Conservation (phyloP, 2,329 filamentous ascomycete species). For the Mycosphaerella sp. region DNA sequence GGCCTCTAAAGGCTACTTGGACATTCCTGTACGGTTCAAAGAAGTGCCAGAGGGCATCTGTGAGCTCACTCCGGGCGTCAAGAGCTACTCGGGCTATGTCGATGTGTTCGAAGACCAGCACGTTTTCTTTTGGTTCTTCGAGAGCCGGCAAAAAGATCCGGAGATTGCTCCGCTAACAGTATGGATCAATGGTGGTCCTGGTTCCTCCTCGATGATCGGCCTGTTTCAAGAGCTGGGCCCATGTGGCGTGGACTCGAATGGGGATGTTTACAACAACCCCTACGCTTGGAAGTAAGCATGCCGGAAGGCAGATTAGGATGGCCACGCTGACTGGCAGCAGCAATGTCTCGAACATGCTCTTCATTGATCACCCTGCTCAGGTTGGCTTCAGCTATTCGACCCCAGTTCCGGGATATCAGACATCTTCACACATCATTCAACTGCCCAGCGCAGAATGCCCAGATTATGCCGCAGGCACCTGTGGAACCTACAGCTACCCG, state of each 20-base stretch:
- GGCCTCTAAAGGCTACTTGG: conserved; percentile 40
- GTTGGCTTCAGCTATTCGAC: conserved; percentile 54
- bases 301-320: too few species aligned
- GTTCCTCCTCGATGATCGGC: conserved; percentile 53
- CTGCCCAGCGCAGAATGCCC: conserved; percentile 24
- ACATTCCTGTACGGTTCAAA: conserved; percentile 53
- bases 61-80: conserved; percentile 48
- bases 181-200: conserved; percentile 58
- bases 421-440: conserved; percentile 36
- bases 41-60: conserved; percentile 44
- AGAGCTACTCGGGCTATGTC: conserved; percentile 43
- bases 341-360: conserved; percentile 60
- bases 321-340: too few species aligned
- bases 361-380: conserved; percentile 61
- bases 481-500: conserved; percentile 52
- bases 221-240: conserved; percentile 47
- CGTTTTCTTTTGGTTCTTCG: conserved; percentile 62
- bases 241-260: conserved; percentile 40
- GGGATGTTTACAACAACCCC: conserved; percentile 52
- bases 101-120: conserved; percentile 33
- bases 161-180: conserved; percentile 52
- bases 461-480: conserved; percentile 30
- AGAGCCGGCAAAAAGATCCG: conserved; percentile 46
- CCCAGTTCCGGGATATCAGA: conserved; percentile 39
- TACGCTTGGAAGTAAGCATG: conserved; percentile 51